Conservation (phyloP, 306 rosid genomes). For the Cucumis sativus region DNA sequence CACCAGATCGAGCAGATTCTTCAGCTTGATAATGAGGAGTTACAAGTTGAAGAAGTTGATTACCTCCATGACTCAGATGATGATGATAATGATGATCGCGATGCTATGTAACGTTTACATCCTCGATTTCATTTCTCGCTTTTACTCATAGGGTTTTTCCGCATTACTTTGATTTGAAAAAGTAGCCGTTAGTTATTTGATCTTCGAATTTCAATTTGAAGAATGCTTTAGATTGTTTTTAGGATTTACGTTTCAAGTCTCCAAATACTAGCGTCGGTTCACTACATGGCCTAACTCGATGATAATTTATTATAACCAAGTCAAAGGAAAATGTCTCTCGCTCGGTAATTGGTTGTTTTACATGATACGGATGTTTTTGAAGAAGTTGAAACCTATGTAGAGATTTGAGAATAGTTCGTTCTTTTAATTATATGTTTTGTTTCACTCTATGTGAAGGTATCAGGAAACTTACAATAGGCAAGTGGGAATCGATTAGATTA, state of each 20-base stretch:
- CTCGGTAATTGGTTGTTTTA: not conserved
- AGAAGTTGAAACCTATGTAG: not conserved
- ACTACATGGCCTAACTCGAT: not conserved
- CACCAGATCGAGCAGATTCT: conserved; percentile 78
- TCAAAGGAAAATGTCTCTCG: not conserved
- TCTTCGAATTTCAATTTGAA: not conserved
- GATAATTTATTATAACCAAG: not conserved
- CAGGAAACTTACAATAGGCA: not conserved
- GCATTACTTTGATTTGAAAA: not conserved
- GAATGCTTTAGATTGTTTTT: not conserved
- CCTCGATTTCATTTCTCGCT: not conserved
- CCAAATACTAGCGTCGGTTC: not conserved
- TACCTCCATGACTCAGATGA: conserved; percentile 34
- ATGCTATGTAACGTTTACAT: conserved; percentile 27
- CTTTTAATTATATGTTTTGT: not conserved
- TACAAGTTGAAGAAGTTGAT: conserved; percentile 77
- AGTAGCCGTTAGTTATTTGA: not conserved
- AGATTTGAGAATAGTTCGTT: not conserved
- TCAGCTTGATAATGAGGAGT: conserved; percentile 77
- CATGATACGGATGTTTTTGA: not conserved
- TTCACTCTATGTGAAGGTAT: not conserved
- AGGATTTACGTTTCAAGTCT: not conserved
- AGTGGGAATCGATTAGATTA: not conserved
- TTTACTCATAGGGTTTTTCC: not conserved
- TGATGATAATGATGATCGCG: conserved; percentile 10